Percentiles rank a stretch among this genome's conserved stretches.
These are phyloP conservation scores for Glycine tomentella DNA, from an alignment of 306 rosid species.

Conservation along the genomic window DNA sequence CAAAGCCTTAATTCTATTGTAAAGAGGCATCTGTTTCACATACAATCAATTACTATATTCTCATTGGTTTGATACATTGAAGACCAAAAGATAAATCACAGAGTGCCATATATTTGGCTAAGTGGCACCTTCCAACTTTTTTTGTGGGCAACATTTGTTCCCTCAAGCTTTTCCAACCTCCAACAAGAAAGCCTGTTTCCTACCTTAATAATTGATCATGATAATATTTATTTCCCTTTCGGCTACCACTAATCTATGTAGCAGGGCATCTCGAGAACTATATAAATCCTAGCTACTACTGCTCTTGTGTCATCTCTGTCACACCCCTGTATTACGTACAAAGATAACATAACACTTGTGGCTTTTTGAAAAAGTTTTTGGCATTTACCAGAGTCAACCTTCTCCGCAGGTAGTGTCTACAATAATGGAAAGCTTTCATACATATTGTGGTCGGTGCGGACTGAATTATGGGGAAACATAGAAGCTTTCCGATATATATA, in stretches of 20 bases:
- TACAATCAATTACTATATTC: slow-evolving; percentile 38
- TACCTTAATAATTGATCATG: slow-evolving; percentile 53
- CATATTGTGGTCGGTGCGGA: slow-evolving; percentile 47
- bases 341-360: neutral
- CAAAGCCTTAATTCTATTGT: neutral
- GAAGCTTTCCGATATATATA: slow-evolving; percentile 20
- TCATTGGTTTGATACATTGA: slow-evolving; percentile 13
- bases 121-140: slow-evolving; percentile 6
- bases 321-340: neutral
- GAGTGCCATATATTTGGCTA: slow-evolving; percentile 25
- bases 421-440: slow-evolving; percentile 31
- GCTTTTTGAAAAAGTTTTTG: slow-evolving; percentile 26
- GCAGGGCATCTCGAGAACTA: slow-evolving; percentile 16
- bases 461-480: slow-evolving; percentile 25
- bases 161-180: slow-evolving; percentile 49
- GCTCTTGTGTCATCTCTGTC: slow-evolving; percentile 20
- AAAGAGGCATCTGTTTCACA: slow-evolving; percentile 18
- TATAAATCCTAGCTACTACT: slow-evolving; percentile 28
- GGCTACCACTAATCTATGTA: slow-evolving; percentile 58
- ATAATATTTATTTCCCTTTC: slow-evolving; percentile 52
- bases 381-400: slow-evolving; percentile 40
- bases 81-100: slow-evolving; percentile 35
- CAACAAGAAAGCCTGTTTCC: slow-evolving; percentile 47
- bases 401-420: slow-evolving; percentile 35
- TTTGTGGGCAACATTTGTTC: slow-evolving; percentile 32